These are phyloP conservation scores for Crithidia thermophila DNA, from an alignment of 208 protist genomes.

Conservation along the genomic window DNA sequence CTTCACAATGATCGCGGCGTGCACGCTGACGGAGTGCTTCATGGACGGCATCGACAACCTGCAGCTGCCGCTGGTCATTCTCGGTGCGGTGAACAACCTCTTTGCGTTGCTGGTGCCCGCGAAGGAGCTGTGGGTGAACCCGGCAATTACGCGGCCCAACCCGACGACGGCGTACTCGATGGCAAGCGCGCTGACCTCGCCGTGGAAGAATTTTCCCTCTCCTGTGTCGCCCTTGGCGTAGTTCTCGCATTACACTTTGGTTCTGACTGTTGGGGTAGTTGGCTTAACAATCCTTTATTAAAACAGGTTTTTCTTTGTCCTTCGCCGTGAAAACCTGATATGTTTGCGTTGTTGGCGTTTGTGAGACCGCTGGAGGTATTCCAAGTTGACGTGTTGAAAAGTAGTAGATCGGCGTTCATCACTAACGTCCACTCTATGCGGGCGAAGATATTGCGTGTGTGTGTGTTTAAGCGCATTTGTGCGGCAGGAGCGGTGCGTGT, in stretches of 20 bases:
- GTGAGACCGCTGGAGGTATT: too few relatives aligned
- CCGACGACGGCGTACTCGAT: conserved; percentile 52
- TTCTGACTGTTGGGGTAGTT: too few relatives aligned
- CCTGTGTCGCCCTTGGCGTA: not conserved
- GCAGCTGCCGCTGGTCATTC: conserved; percentile 84
- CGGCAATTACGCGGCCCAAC: conserved; percentile 42
- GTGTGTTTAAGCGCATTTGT: too few relatives aligned
- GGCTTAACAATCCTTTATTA: too few relatives aligned
- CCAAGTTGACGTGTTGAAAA: too few relatives aligned
- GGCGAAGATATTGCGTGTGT: too few relatives aligned
- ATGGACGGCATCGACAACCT: conserved; percentile 91
- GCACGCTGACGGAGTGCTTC: conserved; percentile 85
- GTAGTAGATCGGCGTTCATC: too few relatives aligned
- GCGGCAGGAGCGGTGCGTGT: too few relatives aligned
- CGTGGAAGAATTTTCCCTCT: conserved; percentile 37
- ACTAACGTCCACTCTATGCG: too few relatives aligned
- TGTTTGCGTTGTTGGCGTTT: too few relatives aligned
- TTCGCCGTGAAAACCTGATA: too few relatives aligned
- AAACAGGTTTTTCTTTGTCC: not conserved
- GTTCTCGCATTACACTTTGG: not conserved
- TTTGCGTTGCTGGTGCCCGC: conserved; percentile 60
- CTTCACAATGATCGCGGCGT: conserved; percentile 70
- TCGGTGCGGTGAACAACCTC: conserved; percentile 66
- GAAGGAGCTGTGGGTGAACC: conserved; percentile 56
- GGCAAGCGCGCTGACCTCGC: conserved; percentile 44